Base-by-base conservation (phyloP, 371 early-diverging fungal genomes). In the Fennellomyces sp. region DNA sequence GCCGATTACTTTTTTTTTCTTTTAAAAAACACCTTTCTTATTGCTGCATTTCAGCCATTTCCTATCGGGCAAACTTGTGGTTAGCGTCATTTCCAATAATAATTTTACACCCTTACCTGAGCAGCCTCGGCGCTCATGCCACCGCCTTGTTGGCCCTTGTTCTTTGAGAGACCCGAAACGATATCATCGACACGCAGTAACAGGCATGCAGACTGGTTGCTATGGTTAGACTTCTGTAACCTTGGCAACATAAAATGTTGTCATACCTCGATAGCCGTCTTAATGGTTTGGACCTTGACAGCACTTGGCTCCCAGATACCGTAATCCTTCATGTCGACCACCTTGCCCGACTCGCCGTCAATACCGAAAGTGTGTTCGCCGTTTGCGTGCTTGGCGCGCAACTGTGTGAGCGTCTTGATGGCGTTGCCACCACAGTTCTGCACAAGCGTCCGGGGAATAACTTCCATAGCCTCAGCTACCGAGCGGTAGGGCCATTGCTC, bases 271-370 rank as follows among this genome's bases (percentile, higher is more conserved):
- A 99, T 93, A n/a, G 99, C 99, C 29, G 99, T 97, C 90, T 99
- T 99, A 78, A 99, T 85, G 6, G 95, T 96, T 85, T 99, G 99
- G 23, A 94, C 89, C 85, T 99, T 99, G 64, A 99, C 99, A 15
- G 97, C 94, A 60, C 90, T 87, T n/a, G 99, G 99, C 81, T 99
- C 99, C 96, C 99, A 95, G 62, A 99, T 86, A 58, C 99, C 94
- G 64, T 96, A 95, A 49, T 91, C 91, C 51, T 89, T 87, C 96
- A 99, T 98, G 75, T 99, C 99, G 17, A 91, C 98, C 35, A 98
- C 85, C 67, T 89, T 91, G 65, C 99, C 99, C 56, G 88, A 88
- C 63, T 88, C 89, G 42, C 99, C 99, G 75, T 99, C 94, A 61
- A 99, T 92, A 64, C 99, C 99, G 85, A 91, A 96, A 49, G 91